Evolutionary conservation across 495 filamentous ascomycete genomes (phyloP), one percentile per base, ranked within the genome.

Genomic region (Neurospora tetraspora): DNA sequence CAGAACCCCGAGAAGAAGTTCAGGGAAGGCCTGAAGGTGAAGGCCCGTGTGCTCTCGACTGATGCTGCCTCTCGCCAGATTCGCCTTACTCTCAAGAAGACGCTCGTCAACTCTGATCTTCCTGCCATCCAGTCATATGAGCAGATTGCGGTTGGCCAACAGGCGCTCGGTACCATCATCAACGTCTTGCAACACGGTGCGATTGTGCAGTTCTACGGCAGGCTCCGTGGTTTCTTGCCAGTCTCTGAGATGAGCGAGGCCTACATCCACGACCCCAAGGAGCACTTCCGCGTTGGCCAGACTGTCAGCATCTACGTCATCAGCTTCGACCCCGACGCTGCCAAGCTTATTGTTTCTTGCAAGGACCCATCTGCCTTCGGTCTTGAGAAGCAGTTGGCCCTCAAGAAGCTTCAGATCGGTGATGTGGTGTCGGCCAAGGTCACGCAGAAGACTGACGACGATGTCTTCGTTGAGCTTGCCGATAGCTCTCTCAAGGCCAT

Each of bases 171-270:
- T 72, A 97, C 94, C 8, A 89, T 99, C 70, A 83, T 97, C 74
- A 96, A 89, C 65, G 80, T 98, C 14, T 82, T 94, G 61, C 78
- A 86, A 27, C 88, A 88, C 74, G 96, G 96, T 72, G 96, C 95
- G 14, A 88, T 96, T 27, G 92, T 98, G 69, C 94, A 97, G 76
- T 99, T 98, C 84, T 98, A 94, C 77, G 93, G 94, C 31, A 81
- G 85, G 10, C 82, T 98, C 45, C 87, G 88, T 68, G 96, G 89
- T 12, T 98, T 95, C 82, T 86, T 99, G 71, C 95, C 96, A 1
- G 89, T 96, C 3, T 91, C 92, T 4, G 95, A 99, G 78, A 98
- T 99, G 96, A 97, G 94, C 79, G 96, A 98, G 78, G 92, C 94
- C 16, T 98, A 90, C 80, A 97, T 99, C 75, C 88, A 91, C 76